Percentiles rank a stretch among this genome's conserved stretches.
These are phyloP conservation scores for Sisymbrium altissimum DNA, from an alignment of 345 rosid species.

Conservation along the genomic window DNA sequence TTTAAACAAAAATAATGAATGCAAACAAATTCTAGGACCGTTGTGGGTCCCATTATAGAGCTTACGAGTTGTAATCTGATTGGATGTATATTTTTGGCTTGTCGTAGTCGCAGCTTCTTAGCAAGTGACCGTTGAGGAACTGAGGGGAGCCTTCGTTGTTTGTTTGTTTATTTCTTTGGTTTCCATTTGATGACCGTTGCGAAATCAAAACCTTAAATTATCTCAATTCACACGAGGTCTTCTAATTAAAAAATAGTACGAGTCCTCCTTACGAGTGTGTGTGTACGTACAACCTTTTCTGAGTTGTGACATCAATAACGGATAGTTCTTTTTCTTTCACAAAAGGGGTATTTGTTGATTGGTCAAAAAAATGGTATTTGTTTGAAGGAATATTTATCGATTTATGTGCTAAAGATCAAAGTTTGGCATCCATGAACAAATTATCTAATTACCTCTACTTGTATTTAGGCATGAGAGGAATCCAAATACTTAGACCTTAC, in stretches of 20 bases:
- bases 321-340: neutral
- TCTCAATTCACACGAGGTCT: constrained; percentile 26
- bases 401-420: neutral
- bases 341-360: neutral
- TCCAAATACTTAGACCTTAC: no score
- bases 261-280: constrained; percentile 1
- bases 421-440: neutral
- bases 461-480: no score
- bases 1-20: neutral
- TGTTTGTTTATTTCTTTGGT: neutral
- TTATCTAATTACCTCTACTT: neutral
- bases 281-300: neutral
- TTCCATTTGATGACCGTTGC: constrained; percentile 24
- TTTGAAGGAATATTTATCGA: neutral
- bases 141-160: constrained; percentile 24
- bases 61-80: neutral
- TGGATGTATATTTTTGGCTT: neutral
- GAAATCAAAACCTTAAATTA: neutral
- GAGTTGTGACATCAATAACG: constrained; percentile 1
- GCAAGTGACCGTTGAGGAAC: constrained; percentile 34
- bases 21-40: neutral
- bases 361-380: neutral
- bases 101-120: constrained; percentile 26
- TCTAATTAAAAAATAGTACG: neutral
- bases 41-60: constrained; percentile 1